Percentiles rank a stretch among this genome's conserved stretches.
phyloP scores from a whole-genome alignment of 202 grass and related monocot species.

The Schoenoplectus triqueter region DNA sequence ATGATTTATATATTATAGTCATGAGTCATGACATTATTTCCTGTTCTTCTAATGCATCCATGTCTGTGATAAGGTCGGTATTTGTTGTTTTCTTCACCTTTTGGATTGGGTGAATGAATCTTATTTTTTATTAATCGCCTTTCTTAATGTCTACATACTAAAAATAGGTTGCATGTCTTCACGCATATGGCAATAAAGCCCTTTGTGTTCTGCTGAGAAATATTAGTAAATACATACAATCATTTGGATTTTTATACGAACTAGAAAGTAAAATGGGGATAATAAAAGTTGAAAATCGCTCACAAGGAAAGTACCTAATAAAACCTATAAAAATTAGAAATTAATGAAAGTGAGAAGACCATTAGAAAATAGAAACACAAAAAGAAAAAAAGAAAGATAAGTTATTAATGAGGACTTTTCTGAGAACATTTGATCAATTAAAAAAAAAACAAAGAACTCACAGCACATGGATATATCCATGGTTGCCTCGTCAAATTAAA shows the following conservation, averaged over 20 bases:
- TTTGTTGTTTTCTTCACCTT: not conserved
- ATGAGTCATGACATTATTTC: not conserved
- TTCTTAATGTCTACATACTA: not conserved
- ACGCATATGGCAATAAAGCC: not conserved
- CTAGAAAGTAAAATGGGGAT: too few relatives aligned
- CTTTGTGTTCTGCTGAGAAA: constrained; percentile 8
- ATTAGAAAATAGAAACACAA: too few relatives aligned
- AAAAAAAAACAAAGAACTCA: not conserved
- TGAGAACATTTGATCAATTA: not conserved
- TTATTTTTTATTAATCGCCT: not conserved
- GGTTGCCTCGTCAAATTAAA: not conserved
- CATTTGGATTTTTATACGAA: too few relatives aligned
- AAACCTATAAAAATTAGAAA: too few relatives aligned
- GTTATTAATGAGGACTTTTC: not conserved
- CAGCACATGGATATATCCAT: not conserved
- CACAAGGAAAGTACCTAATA: too few relatives aligned
- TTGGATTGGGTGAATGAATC: not conserved
- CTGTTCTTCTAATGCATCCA: constrained; percentile 1
- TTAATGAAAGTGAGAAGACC: too few relatives aligned
- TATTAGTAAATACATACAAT: not conserved
- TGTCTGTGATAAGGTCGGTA: not conserved
- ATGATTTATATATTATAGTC: constrained; percentile 1
- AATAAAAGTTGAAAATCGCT: too few relatives aligned
- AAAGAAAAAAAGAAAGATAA: too few relatives aligned
- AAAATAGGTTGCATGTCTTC: not conserved